These are phyloP conservation scores for Narthecium ossifragum DNA, from an alignment of 106 monocot species.

Conservation along the genomic window DNA sequence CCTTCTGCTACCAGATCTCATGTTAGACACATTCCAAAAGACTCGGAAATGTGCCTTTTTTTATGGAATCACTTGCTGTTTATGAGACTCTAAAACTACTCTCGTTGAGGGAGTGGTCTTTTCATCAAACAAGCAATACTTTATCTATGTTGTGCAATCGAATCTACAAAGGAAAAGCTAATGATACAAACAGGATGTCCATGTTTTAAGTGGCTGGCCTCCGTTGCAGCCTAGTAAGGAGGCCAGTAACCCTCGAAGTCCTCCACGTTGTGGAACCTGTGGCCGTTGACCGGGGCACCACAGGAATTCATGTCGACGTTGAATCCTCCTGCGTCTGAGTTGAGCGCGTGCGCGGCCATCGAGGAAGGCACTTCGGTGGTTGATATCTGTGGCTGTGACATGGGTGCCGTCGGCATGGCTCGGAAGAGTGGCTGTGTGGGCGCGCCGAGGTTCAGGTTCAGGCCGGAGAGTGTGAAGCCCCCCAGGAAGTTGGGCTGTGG, in stretches of 20 bases:
- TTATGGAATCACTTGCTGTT: too few relatives aligned
- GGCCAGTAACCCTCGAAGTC: conserved; percentile 48
- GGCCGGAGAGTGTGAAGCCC: conserved; percentile 10
- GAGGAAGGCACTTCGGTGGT: background rate
- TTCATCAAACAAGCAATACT: too few relatives aligned
- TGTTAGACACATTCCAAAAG: too few relatives aligned
- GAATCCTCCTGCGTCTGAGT: background rate
- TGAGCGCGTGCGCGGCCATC: background rate
- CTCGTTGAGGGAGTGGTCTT: too few relatives aligned
- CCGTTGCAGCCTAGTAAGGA: conserved; percentile 23
- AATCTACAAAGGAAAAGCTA: too few relatives aligned
- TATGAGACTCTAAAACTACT: too few relatives aligned
- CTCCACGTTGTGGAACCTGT: conserved; percentile 23
- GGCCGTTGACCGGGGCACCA: background rate
- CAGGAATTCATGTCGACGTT: background rate
- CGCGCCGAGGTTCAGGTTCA: conserved; percentile 33
- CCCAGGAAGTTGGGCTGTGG: conserved; percentile 12
- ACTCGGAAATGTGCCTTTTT: too few relatives aligned
- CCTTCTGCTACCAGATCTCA: too few relatives aligned
- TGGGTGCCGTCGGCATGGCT: conserved; percentile 9
- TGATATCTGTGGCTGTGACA: background rate
- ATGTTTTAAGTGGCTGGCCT: too few relatives aligned
- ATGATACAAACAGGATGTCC: too few relatives aligned
- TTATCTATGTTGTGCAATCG: too few relatives aligned
- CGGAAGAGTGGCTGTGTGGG: conserved; percentile 1